Conservation (phyloP, 2,329 filamentous ascomycete species). For the Colletotrichum coccodes region DNA sequence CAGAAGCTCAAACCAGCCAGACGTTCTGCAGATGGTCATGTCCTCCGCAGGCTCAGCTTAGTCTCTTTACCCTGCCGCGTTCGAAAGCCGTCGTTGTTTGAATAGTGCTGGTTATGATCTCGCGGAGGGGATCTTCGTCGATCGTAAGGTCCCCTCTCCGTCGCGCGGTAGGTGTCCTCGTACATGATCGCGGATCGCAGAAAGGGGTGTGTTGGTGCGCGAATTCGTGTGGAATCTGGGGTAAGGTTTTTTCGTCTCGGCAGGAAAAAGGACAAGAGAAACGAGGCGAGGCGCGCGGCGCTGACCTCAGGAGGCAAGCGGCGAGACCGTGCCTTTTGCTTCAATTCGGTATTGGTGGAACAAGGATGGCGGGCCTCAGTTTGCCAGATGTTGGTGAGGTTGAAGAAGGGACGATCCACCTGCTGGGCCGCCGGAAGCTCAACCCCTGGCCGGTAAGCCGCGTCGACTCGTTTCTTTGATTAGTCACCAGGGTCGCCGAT, state of each 20-base stretch:
- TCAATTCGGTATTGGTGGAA: slow-evolving; percentile 2
- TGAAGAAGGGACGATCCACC: slow-evolving; percentile 22
- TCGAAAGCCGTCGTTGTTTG: slow-evolving; percentile 53
- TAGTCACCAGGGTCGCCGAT: slow-evolving; percentile 17
- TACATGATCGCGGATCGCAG: slow-evolving; percentile 28
- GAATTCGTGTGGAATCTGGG: background rate
- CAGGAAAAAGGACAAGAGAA: background rate
- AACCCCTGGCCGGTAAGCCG: slow-evolving; percentile 4
- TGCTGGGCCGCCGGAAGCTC: slow-evolving; percentile 8
- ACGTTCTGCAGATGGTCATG: slow-evolving; percentile 33
- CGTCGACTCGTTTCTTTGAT: background rate
- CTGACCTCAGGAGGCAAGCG: slow-evolving; percentile 13
- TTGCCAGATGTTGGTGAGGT: slow-evolving; percentile 7
- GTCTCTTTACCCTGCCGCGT: slow-evolving; percentile 60
- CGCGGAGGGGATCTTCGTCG: slow-evolving; percentile 32
- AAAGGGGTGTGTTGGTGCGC: slow-evolving; percentile 1
- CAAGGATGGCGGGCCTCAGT: slow-evolving; percentile 5
- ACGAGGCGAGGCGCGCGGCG: slow-evolving; percentile 2
- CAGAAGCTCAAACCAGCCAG: slow-evolving; percentile 45
- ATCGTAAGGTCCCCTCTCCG: slow-evolving; percentile 32
- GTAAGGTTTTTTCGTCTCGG: slow-evolving; percentile 19
- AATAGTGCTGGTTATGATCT: slow-evolving; percentile 32
- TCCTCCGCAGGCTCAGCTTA: slow-evolving; percentile 35
- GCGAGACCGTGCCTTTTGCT: slow-evolving; percentile 24
- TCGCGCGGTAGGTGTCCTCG: slow-evolving; percentile 25